Percentiles rank a stretch among this genome's conserved stretches.
These are phyloP conservation scores for Coemansia sp. DNA, from an alignment of 192 early-diverging fungal genomes.

Conservation along the genomic window DNA sequence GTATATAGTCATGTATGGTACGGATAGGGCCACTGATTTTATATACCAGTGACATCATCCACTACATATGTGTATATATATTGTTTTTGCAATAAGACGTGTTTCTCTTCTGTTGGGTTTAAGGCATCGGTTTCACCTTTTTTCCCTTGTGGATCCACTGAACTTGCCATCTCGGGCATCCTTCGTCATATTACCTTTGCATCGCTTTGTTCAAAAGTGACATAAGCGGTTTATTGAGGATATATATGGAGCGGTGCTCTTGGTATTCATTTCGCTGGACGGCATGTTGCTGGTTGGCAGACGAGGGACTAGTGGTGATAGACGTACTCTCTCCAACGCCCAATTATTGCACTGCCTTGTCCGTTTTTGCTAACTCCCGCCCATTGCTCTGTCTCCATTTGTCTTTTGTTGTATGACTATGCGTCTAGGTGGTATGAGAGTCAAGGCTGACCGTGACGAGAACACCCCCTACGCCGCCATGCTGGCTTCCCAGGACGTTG, in stretches of 20 bases:
- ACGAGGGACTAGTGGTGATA: conserved; percentile 63
- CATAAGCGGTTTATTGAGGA: no score
- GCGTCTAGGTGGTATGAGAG: conserved; percentile 99
- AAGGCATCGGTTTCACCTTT: conserved; percentile 13
- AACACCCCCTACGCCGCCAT: conserved; percentile 99
- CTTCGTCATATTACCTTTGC: not conserved
- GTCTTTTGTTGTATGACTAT: conserved; percentile 52
- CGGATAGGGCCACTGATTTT: no score
- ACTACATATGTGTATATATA: not conserved
- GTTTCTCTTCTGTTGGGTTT: conserved; percentile 49
- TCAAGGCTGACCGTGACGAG: conserved; percentile 99
- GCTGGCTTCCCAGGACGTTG: conserved; percentile 99
- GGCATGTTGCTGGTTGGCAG: conserved; percentile 39
- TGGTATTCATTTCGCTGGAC: conserved; percentile 19
- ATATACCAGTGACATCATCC: no score
- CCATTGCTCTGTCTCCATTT: conserved; percentile 4
- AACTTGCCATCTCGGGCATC: conserved; percentile 13
- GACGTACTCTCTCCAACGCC: conserved; percentile 60
- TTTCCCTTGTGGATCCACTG: not conserved
- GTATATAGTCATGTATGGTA: no score
- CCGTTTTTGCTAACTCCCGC: conserved; percentile 8
- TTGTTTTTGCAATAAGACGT: conserved; percentile 4
- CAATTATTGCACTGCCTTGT: conserved; percentile 18
- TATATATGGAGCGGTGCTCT: not conserved
- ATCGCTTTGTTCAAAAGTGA: no score